Conservation (phyloP, 495 filamentous ascomycete species). For the Penicillium dipodomyicola region DNA sequence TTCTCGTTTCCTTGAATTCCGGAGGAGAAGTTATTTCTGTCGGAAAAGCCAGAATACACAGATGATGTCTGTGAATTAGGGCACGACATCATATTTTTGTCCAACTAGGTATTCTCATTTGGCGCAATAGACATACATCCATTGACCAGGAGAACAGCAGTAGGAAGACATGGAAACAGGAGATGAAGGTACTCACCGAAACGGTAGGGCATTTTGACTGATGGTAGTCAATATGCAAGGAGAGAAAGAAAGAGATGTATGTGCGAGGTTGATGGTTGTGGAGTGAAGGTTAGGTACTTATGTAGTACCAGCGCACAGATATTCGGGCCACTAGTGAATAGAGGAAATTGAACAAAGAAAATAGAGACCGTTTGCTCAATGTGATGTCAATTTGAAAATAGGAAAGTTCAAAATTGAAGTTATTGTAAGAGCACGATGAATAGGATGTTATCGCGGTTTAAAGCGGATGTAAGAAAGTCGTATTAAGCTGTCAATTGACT, state of each 20-base stretch:
- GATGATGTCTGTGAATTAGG: neutral
- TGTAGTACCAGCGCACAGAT: neutral
- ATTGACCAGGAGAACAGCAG: neutral
- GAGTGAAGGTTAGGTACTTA: neutral
- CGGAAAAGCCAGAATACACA: constrained; percentile 1
- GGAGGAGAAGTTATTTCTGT: neutral
- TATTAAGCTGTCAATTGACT: neutral
- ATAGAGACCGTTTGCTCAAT: neutral
- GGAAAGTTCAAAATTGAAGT: neutral
- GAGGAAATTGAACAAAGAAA: neutral
- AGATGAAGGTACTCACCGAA: constrained; percentile 8
- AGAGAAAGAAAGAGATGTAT: constrained; percentile 7
- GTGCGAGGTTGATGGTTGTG: neutral
- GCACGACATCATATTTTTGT: neutral
- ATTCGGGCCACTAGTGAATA: neutral
- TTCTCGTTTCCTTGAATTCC: neutral
- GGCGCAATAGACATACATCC: neutral
- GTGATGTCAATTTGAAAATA: neutral
- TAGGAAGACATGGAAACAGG: neutral
- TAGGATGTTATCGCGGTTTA: neutral
- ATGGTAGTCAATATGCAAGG: neutral
- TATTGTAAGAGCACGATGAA: neutral
- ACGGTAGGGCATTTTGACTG: neutral
- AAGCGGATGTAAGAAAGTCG: neutral
- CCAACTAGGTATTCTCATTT: neutral